These are phyloP conservation scores for Scleromitrula shiraiana DNA, from an alignment of 2,329 filamentous ascomycete species.

Conservation along the genomic window DNA sequence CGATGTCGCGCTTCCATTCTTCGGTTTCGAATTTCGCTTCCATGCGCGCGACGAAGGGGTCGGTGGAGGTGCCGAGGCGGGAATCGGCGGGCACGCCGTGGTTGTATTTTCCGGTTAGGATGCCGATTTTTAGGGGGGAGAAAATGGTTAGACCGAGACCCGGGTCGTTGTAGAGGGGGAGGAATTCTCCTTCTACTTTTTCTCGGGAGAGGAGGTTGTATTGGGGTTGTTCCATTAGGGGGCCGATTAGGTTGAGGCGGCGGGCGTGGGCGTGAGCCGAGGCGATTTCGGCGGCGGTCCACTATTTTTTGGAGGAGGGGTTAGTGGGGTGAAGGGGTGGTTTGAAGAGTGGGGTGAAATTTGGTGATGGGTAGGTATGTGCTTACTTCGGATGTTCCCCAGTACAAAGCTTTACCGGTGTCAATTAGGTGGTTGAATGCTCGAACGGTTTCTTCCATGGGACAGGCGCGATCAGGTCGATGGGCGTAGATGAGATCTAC, in stretches of 20 bases:
- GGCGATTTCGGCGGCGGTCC: conserved; percentile 57
- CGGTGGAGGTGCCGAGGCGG: conserved; percentile 48
- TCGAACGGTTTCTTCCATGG: conserved; percentile 63
- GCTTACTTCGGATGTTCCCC: conserved; percentile 62
- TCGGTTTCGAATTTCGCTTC: conserved; percentile 38
- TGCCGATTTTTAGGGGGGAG: conserved; percentile 51
- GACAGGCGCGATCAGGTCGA: conserved; percentile 57
- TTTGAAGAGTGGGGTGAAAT: conserved; percentile 50
- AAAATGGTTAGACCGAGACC: conserved; percentile 56
- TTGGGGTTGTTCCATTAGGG: conserved; percentile 57
- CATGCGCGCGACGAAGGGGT: conserved; percentile 39
- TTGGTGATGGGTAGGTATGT: conserved; percentile 52
- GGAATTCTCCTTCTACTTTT: conserved; percentile 56
- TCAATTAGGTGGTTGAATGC: conserved; percentile 65
- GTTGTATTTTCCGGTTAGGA: conserved; percentile 62
- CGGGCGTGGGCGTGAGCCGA: conserved; percentile 55
- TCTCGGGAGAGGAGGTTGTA: conserved; percentile 57
- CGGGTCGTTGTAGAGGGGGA: conserved; percentile 50
- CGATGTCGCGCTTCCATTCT: conserved; percentile 46
- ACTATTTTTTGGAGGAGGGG: conserved; percentile 56
- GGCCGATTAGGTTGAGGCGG: conserved; percentile 51
- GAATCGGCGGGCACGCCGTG: conserved; percentile 52
- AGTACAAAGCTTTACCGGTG: conserved; percentile 61
- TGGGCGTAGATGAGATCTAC: conserved; percentile 65
- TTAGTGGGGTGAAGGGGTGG: conserved; percentile 55